Evolutionary conservation across 2,329 filamentous ascomycete genomes (phyloP), one percentile per base, ranked within the genome.

Genomic region (Diaporthe ampelina): DNA sequence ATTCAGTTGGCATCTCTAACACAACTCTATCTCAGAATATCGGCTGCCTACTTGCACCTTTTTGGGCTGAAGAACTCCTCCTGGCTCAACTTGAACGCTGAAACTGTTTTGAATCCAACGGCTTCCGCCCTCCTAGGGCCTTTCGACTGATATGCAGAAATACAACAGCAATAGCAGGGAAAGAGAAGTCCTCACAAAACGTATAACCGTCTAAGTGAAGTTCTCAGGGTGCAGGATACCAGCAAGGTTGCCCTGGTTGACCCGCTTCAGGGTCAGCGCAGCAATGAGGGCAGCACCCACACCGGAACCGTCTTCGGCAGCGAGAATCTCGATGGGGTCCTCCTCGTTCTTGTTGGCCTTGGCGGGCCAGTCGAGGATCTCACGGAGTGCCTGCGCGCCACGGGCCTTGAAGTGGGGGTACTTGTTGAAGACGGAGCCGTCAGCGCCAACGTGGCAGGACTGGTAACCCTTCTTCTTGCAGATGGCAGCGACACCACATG

Each of bases 381-480:
- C 97, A 72, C 94, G 92, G 70, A 99, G 90, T 37, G 97, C 97
- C 83, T 93, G 89, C 19, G 97, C 96, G 73, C 96, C 95, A 72
- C 97, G 93, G 74, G 92, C 91, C 89, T 98, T 98, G 91, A 99
- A 99, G 86, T 98, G 94, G 17, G 97, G 97, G 86, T 99, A 99
- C 84, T 98, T 98, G 89, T 98, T 98, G 88, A 99, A 99, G 72
- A 99, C 96, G 24, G 94, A 97, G 50, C 97, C 97, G 82, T 99
- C 97, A 69, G 97, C 97, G 79, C 97, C 97, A 56, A 99, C 97
- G 84, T 98, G 97, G 87, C 94, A 97, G 50, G 90, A 89, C 81
- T 93, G 86, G 84, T 95, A 96, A 78, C 91, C 90, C 90, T 98
- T 98, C 92, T 98, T 98, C 86, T 93, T 97, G 90, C 94, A 95